Conservation (phyloP, 495 filamentous ascomycete genomes). For the Friedmanniomyces simplex region DNA sequence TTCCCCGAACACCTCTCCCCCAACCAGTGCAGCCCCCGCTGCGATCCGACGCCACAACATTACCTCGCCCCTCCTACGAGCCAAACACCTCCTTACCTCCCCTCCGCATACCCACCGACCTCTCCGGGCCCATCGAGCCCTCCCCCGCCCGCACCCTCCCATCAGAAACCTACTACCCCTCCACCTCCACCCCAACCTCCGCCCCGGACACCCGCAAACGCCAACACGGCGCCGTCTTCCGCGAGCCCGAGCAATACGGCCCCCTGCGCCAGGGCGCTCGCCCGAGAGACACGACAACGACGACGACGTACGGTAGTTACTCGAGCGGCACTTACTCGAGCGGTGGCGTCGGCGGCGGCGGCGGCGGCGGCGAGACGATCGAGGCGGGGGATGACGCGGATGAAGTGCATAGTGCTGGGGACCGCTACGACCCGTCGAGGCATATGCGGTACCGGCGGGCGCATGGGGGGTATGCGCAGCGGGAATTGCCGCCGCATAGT, state of each 20-base stretch:
- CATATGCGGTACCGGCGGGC: neutral
- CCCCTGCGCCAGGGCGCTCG: slow-evolving; percentile 7
- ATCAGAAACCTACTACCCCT: neutral
- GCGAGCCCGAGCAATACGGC: slow-evolving; percentile 5
- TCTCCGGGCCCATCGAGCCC: slow-evolving; percentile 18
- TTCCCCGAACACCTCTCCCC: slow-evolving; percentile 18
- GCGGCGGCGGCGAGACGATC: neutral
- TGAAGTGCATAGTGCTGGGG: neutral
- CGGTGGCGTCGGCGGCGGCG: no score
- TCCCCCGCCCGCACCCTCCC: neutral
- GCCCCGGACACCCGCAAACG: neutral
- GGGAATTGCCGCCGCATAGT: neutral
- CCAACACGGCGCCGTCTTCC: slow-evolving; percentile 3
- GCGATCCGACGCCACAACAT: neutral
- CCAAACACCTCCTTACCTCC: slow-evolving; percentile 8
- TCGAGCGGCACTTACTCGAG: no score
- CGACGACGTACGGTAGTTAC: neutral
- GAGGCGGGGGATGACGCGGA: neutral
- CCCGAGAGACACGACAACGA: neutral
- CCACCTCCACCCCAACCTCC: no score
- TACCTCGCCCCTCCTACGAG: slow-evolving; percentile 2
- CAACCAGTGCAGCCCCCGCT: slow-evolving; percentile 25
- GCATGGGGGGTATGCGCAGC: neutral
- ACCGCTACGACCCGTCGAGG: neutral
- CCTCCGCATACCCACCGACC: slow-evolving; percentile 18